A percentile compares a stretch with the other conserved stretches of the same genome.
phyloP scores from a whole-genome alignment of 768 basidiomycete species.

The Rhodosporidiobolus odoratus region DNA sequence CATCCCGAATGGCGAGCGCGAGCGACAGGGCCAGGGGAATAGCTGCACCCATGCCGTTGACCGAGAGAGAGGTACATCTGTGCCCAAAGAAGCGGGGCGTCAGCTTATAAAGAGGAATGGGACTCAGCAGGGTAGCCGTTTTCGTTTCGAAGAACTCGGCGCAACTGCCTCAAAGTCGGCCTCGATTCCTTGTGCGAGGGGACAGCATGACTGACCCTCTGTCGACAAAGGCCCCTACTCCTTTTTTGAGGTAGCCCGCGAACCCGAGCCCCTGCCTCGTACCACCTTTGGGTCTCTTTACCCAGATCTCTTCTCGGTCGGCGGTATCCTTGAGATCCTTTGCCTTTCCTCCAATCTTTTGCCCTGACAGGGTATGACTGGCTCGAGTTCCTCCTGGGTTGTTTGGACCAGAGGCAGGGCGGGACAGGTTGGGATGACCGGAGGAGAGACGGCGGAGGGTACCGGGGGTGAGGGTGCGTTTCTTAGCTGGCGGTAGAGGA shows the following conservation, averaged over 20 bases:
- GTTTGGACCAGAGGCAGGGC: neutral
- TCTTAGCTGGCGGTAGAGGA: neutral
- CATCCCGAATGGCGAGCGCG: slow-evolving; percentile 62
- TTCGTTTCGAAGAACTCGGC: neutral
- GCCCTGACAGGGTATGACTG: slow-evolving; percentile 8
- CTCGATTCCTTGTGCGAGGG: neutral
- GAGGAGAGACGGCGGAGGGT: slow-evolving; percentile 26
- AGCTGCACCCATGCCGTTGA: slow-evolving; percentile 82
- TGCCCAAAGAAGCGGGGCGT: too few species aligned
- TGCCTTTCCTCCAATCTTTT: slow-evolving; percentile 19
- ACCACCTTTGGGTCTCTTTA: neutral
- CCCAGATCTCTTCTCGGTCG: slow-evolving; percentile 22
- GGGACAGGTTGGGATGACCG: neutral
- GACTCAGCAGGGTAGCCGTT: too few species aligned
- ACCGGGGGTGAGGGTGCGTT: slow-evolving; percentile 10
- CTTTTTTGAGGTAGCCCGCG: slow-evolving; percentile 38
- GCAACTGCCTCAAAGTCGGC: too few species aligned
- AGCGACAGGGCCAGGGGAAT: slow-evolving; percentile 74
- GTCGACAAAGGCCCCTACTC: slow-evolving; percentile 37
- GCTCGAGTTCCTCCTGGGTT: neutral
- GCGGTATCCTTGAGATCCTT: slow-evolving; percentile 22
- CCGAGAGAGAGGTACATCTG: slow-evolving; percentile 67
- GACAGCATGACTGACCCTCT: slow-evolving; percentile 32
- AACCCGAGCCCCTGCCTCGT: slow-evolving; percentile 21
- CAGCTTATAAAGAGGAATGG: neutral